Evolutionary conservation across 2,329 filamentous ascomycete genomes (phyloP), one percentile per base, ranked within the genome.

Genomic region (Chaetomium globosum): DNA sequence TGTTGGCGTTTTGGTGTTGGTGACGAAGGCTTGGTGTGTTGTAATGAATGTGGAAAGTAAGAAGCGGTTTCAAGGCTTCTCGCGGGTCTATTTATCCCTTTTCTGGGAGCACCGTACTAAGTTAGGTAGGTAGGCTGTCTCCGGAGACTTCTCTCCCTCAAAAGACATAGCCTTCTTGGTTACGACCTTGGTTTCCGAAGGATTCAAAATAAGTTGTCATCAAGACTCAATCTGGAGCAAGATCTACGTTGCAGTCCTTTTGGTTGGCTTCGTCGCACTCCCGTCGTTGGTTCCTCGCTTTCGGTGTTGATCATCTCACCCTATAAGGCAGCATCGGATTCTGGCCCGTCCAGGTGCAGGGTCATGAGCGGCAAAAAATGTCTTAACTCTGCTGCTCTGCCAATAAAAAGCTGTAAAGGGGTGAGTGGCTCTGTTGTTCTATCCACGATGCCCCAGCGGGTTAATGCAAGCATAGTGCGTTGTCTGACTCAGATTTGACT

Each of bases 211-310:
- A 53, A 31, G 51, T 53, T 53, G 51, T 53, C 51, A 53, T 30
- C 28, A 28, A 30, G 26, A 30, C 51, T 53, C 51, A 53, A 53
- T 28, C 23, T 28, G 51, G 51, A 13, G 26, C 26, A n/a, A 30
- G 51, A 53, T 53, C 51, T 53, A 26, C 51, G 51, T 31, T 53
- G 23, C 13, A 16, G 26, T 16, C 16, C 1, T 4, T 30, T 28
- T 52, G 49, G 49, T 52, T 52, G 49, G 49, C 26, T 12, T 52
- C n/a, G 23, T 53, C 51, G 51, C 51, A 53, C 19, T 53, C 28
- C 2, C 0, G 26, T n/a, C 28, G 4, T 53, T n/a, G 19, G 13
- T n/a, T 19, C 16, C 51, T 31, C 26, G 26, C 51, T 31, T n/a
- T 9, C 1, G 13, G 13, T 19, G 51, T 53, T 26, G 16, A 31